phyloP scores from a whole-genome alignment of 345 rosid genomes.

The Murraya koenigii region DNA sequence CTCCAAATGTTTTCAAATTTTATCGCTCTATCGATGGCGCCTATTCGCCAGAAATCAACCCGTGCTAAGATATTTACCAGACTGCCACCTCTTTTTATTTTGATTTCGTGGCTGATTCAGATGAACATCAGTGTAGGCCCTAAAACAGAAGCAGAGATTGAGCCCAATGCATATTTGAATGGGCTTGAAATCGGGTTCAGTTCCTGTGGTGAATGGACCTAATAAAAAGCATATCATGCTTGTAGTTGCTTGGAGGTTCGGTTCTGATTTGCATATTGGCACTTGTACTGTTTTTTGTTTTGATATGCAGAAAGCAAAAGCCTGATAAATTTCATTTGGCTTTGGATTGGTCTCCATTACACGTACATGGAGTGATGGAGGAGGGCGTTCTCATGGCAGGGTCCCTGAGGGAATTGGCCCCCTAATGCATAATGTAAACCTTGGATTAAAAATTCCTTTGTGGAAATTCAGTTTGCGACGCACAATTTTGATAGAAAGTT shows the following conservation, averaged over 20 bases:
- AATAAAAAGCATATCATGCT: conserved; percentile 4
- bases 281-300: conserved; percentile 11
- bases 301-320: conserved; percentile 29
- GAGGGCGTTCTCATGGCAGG: conserved; percentile 26
- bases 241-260: conserved; percentile 28
- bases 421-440: conserved; percentile 26
- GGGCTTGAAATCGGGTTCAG: conserved; percentile 34
- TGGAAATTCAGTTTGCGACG: conserved; percentile 44
- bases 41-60: conserved; percentile 9
- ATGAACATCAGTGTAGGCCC: conserved; percentile 34
- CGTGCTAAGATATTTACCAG: not conserved
- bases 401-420: conserved; percentile 22
- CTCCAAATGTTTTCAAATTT: conserved; percentile 11
- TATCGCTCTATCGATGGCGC: conserved; percentile 36
- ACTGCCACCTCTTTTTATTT: conserved; percentile 33
- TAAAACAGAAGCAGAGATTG: not conserved
- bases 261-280: conserved; percentile 19
- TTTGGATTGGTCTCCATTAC: conserved; percentile 26
- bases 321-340: conserved; percentile 16
- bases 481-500: conserved; percentile 35
- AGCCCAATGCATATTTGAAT: conserved; percentile 33
- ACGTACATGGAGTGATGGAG: conserved; percentile 14
- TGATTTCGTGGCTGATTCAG: conserved; percentile 47
- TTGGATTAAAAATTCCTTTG: conserved; percentile 36
- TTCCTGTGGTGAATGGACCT: not conserved